Percentiles rank a stretch among this genome's conserved stretches.
These are phyloP conservation scores for Larix sibirica DNA, from an alignment of 83 land plant species.

Conservation along the genomic window DNA sequence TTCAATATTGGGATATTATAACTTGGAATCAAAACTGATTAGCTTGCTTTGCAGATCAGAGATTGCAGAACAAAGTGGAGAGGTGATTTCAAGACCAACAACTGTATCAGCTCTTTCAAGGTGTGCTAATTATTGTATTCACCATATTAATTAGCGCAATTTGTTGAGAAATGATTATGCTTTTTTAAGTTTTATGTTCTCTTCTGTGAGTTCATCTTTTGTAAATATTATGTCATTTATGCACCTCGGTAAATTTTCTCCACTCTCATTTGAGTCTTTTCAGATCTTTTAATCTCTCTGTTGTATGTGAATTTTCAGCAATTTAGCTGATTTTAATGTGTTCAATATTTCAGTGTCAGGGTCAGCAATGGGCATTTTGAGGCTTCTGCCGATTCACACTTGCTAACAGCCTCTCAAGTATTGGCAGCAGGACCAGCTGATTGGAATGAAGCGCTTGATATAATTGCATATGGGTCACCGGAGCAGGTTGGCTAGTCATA, in stretches of 20 bases:
- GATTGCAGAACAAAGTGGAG: constrained; percentile 72
- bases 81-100: constrained; percentile 30
- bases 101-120: constrained; percentile 36
- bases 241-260: too few species aligned
- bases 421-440: constrained; percentile 66
- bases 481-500: constrained; percentile 63
- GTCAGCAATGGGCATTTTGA: constrained; percentile 61
- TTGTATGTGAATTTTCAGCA: not conserved
- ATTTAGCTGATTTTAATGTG: not conserved
- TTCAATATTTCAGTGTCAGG: constrained; percentile 25
- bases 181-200: too few species aligned
- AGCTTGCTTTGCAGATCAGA: constrained; percentile 34
- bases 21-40: not conserved
- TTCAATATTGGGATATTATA: not conserved
- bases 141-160: too few species aligned
- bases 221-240: too few species aligned
- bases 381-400: constrained; percentile 34
- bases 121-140: constrained; percentile 10
- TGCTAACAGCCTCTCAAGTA: constrained; percentile 52
- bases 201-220: too few species aligned
- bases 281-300: not conserved
- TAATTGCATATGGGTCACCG: constrained; percentile 76
- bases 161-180: too few species aligned
- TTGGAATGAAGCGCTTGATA: constrained; percentile 97
- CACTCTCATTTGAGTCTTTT: too few species aligned